Base-by-base conservation (phyloP, 2,329 filamentous ascomycete species). In the Thermothelomyces thermophilus region DNA sequence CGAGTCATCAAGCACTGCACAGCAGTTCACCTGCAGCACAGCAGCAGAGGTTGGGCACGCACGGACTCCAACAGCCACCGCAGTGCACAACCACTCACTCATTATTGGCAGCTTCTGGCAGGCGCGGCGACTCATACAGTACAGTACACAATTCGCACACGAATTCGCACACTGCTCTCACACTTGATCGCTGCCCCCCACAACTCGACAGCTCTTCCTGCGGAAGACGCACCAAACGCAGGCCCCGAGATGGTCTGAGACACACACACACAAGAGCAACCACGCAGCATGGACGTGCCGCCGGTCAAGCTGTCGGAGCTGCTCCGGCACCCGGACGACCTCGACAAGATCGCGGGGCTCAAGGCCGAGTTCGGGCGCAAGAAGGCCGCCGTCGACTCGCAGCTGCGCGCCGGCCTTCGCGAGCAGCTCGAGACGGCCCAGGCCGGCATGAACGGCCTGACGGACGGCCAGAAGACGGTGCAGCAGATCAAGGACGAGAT, bases 401-500 rank as follows among this genome's bases (percentile, higher is more conserved):
- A 95, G 72, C 83, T 98, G 49, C 87, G 90, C 57, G 83, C 83
- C 67, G 90, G 89, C 33, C 78, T 97, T 57, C 84, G 87, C 61
- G 90, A 95, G 63, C 93, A 98, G 75, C 80, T 98, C 51, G 88
- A 95, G 70, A 86, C 90, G 48, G 96, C 93, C 10, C 91, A 97
- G 71, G 80, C 86, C 59, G 93, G 93, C 66, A 95, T 98, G 83
- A 85, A 74, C 57, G 87, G 87, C 55, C 84, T 98, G 57, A 82
- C 81, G 39, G 90, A 96, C 64, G 90, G 90, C 50, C 90, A 97
- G 69, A 87, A 90, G 67, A 88, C 88, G 54, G 87, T 98, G 31
- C 86, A 88, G 64, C 81, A 86, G 61, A 96, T 96, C 70, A 95
- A 95, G 69, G 91, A 97, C 59, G 93, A 98, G 73, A 93, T 98